These are phyloP conservation scores for Rhizopus arrhizus DNA, from an alignment of 371 early-diverging fungal species.

Conservation along the genomic window DNA sequence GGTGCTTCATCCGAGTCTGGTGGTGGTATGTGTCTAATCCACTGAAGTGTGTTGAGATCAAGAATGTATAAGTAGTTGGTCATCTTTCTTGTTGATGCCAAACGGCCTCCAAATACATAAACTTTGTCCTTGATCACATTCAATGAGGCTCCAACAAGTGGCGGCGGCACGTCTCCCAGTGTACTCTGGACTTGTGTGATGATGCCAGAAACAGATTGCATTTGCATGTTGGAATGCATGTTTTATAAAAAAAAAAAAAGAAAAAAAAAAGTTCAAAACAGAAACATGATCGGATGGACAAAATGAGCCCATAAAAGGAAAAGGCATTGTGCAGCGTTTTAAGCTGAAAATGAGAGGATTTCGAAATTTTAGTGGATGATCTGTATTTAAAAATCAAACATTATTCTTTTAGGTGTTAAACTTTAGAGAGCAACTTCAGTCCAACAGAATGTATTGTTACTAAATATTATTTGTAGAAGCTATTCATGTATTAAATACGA, in stretches of 20 bases:
- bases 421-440: too few relatives aligned
- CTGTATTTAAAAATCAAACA: too few relatives aligned
- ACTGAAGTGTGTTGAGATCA: constrained; percentile 60
- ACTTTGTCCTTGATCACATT: constrained; percentile 65
- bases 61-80: constrained; percentile 70
- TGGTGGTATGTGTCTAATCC: constrained; percentile 56
- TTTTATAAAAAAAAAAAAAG: background rate
- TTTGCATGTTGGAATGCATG: constrained; percentile 37
- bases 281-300: background rate
- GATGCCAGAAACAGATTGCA: constrained; percentile 71
- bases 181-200: constrained; percentile 68
- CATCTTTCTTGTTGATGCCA: constrained; percentile 67
- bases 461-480: too few relatives aligned
- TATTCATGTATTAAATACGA: too few relatives aligned
- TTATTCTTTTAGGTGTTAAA: too few relatives aligned
- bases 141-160: constrained; percentile 73
- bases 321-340: too few relatives aligned
- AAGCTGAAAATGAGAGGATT: too few relatives aligned
- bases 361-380: too few relatives aligned
- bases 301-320: too few relatives aligned
- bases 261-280: background rate
- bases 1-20: constrained; percentile 48
- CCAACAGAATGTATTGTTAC: too few relatives aligned
- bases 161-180: constrained; percentile 75
- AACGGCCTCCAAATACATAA: constrained; percentile 76